Conservation (phyloP, 192 early-diverging fungal species). For the Coemansia sp. region DNA sequence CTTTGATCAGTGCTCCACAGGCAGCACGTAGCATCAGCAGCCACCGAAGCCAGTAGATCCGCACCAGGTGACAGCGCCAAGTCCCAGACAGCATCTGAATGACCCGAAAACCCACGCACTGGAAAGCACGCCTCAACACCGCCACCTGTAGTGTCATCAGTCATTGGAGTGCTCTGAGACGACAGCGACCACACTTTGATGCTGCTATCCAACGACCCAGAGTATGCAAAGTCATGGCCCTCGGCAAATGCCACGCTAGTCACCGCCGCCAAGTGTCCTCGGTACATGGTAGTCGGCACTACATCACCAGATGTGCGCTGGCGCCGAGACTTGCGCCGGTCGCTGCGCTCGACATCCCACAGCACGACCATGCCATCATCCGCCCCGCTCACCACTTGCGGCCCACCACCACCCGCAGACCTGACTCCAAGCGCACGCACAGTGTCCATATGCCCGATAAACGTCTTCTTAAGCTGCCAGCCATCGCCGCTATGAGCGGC, state of each 20-base stretch:
- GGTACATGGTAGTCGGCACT: constrained; percentile 18
- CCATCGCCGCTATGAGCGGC: not conserved
- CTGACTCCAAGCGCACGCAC: constrained; percentile 23
- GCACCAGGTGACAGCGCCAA: constrained; percentile 20
- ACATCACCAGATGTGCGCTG: constrained; percentile 2
- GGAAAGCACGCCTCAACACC: constrained; percentile 14
- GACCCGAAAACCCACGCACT: constrained; percentile 17
- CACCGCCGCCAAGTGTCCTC: constrained; percentile 47
- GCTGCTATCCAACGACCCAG: constrained; percentile 44
- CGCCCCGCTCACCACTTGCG: constrained; percentile 29
- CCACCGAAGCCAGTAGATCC: constrained; percentile 41
- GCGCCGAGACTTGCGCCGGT: constrained; percentile 5
- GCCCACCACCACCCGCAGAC: not conserved
- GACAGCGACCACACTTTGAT: constrained; percentile 40
- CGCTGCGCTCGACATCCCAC: constrained; percentile 37
- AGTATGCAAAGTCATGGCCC: constrained; percentile 24
- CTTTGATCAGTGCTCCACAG: constrained; percentile 30
- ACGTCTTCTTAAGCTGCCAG: constrained; percentile 17
- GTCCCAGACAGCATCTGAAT: constrained; percentile 51
- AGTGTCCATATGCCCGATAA: constrained; percentile 44
- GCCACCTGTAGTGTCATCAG: no score
- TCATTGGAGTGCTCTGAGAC: not conserved
- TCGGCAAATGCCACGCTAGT: constrained; percentile 27
- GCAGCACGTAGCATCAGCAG: constrained; percentile 36
- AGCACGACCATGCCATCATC: constrained; percentile 51